Conservation (phyloP, 495 filamentous ascomycete species). For the Cercophora sp. region DNA sequence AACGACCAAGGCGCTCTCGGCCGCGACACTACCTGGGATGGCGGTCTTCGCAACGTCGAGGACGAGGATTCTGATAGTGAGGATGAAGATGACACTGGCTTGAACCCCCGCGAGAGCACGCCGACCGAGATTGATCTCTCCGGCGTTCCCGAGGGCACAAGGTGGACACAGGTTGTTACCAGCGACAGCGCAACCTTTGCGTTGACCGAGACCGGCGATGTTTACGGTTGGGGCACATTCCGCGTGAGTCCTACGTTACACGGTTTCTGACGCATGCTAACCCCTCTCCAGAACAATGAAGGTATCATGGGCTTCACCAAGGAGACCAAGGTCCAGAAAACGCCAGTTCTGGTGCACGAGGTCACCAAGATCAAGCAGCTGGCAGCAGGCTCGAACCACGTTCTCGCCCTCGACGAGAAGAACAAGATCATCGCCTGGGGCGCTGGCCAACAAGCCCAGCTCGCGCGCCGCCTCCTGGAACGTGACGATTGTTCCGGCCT, state of each 20-base stretch:
- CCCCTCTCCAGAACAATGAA: constrained; percentile 40
- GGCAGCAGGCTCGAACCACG: constrained; percentile 63
- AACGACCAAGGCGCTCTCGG: constrained; percentile 66
- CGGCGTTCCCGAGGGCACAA: constrained; percentile 45
- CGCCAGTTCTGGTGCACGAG: constrained; percentile 34
- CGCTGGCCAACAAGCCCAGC: constrained; percentile 67
- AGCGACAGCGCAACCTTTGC: constrained; percentile 62
- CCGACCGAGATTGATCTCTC: constrained; percentile 47
- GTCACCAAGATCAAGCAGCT: constrained; percentile 62
- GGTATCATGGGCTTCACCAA: constrained; percentile 68
- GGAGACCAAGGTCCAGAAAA: constrained; percentile 27
- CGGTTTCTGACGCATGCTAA: constrained; percentile 14
- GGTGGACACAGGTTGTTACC: constrained; percentile 59
- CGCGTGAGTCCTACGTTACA: constrained; percentile 38
- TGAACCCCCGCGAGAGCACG: constrained; percentile 60
- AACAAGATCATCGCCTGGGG: constrained; percentile 70
- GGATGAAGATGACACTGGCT: constrained; percentile 37
- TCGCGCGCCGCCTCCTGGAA: constrained; percentile 65
- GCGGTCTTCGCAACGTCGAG: constrained; percentile 60
- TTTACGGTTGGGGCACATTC: constrained; percentile 72
- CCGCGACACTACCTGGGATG: constrained; percentile 52
- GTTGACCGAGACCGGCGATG: constrained; percentile 56
- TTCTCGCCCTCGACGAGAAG: constrained; percentile 63
- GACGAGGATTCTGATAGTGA: constrained; percentile 43
- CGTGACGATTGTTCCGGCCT: constrained; percentile 57